These are phyloP conservation scores for Trametes cingulata DNA, from an alignment of 768 basidiomycete species.

Conservation along the genomic window DNA sequence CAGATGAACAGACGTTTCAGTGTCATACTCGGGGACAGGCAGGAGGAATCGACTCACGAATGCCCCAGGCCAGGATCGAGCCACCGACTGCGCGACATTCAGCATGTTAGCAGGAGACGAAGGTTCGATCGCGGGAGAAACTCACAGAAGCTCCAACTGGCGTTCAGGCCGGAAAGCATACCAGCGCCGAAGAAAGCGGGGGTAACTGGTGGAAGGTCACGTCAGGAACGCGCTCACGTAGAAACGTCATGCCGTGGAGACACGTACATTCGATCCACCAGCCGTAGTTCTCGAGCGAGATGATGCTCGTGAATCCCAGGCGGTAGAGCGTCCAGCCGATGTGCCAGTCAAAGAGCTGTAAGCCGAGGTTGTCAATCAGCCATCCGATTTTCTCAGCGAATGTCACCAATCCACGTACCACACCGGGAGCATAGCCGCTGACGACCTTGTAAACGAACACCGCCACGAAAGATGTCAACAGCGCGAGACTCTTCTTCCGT, in stretches of 20 bases:
- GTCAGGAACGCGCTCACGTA: not conserved
- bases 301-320: slow-evolving; percentile 60
- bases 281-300: slow-evolving; percentile 58
- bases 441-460: slow-evolving; percentile 56
- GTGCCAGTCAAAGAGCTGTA: slow-evolving; percentile 61
- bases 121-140: slow-evolving; percentile 8
- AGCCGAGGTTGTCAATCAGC: not conserved
- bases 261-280: slow-evolving; percentile 54
- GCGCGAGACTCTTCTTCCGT: slow-evolving; percentile 54
- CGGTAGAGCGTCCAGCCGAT: slow-evolving; percentile 61
- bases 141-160: slow-evolving; percentile 59
- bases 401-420: slow-evolving; percentile 36
- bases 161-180: slow-evolving; percentile 57
- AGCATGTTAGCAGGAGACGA: not conserved
- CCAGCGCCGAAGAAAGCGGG: slow-evolving; percentile 63
- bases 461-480: slow-evolving; percentile 47
- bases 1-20: not conserved
- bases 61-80: slow-evolving; percentile 59
- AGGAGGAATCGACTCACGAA: slow-evolving; percentile 31
- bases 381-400: not conserved
- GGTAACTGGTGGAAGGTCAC: slow-evolving; percentile 36
- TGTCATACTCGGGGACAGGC: not conserved
- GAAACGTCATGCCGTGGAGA: not conserved
- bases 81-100: slow-evolving; percentile 45
- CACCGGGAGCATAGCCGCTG: slow-evolving; percentile 59